Base-by-base conservation (phyloP, 2,329 filamentous ascomycete genomes). In the Phialemonium atrogriseum region DNA sequence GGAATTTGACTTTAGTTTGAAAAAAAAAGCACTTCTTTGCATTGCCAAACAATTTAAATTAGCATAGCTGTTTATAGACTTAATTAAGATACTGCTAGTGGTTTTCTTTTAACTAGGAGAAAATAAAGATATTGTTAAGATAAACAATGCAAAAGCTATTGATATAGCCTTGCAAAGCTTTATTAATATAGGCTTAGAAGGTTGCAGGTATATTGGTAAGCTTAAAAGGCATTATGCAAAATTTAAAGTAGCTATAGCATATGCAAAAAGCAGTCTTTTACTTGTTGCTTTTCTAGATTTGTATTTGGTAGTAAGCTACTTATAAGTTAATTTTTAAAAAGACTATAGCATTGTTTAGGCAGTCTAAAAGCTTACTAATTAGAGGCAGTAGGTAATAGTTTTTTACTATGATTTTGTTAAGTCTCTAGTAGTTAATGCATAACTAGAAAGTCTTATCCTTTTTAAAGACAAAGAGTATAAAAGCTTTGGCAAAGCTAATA, bases 331-430 rank as follows among this genome's bases (percentile, higher is more conserved):
- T 39, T 24, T 52, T 58, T 15, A 44, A 56, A 30, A 52, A 54
- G 20, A 36, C 43, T 20, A 44, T 40, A 4, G 40, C 41, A 17
- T 38, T 31, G 2, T 27, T 16, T 7, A 62, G 23, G 1, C 35
- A 13, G 18, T 47, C 33, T 19, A 52, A 32, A 1, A 48, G 51
- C 32, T 62, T 47, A 10, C 30, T 34, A 23, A 61, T 55, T 4
- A 56, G 34, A 0, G 43, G 52, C 12, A 58, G 31, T 3, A 42
- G 40, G 37, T 55, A 55, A 1, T 42, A 30, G 35, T 60, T 45
- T 40, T 59, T 56, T 16, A 47, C 45, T 4, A 46, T 59, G 11
- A 57, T 36, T 1, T 37, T 35, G 30, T 61, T 62, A 1, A 61
- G 38, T 1, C 21, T 37, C 29, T 44, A 28, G 39, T 60, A 63